Evolutionary conservation across 306 rosid species (phyloP), one percentile per base, ranked within the genome.

Genomic region (Cicer yamashitae): DNA sequence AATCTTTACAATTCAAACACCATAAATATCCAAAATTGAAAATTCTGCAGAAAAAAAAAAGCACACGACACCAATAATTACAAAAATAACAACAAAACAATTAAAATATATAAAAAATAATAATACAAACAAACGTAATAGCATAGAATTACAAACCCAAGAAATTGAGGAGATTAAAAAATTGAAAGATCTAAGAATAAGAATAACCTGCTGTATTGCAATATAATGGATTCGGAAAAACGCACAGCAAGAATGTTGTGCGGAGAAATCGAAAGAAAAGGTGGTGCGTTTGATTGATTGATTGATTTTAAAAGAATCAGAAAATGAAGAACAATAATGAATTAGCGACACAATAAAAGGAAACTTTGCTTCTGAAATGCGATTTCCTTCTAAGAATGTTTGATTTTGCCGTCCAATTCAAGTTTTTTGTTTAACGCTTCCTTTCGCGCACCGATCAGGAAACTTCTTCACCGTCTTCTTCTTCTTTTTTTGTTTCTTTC

Each of bases 371-470:
- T 4, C 47, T 39, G 4, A 41, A 41, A 15, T 15, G 53, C n/a
- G 51, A 64, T 64, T 64, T 64, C 22, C 7, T 17, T 22, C 1
- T 10, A 70, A 20, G 4, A 38, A 71, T 53, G 4, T 43, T 56
- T 72, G 15, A 38, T 43, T 72, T 25, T 18, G 15, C n/a, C 30
- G 57, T 58, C 46, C 18, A 59, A 73, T 59, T 58, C 11, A 59
- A 58, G 37, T 45, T 10, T 45, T 10, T 44, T 45, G 18, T 54
- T 65, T 44, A 67, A 67, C 39, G 20, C 14, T 41, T 41, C 4
- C n/a, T 65, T 65, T 6, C n/a, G 38, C 1, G 43, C 34, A 12
- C 14, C 37, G 15, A 43, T 6, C 5, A 43, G 37, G 52, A 65
- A 63, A 17, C 10, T 34, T 60, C 67, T 60, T 60, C 67, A 13